These are phyloP conservation scores for Phaeotremella fagi DNA, from an alignment of 768 basidiomycete species.

Conservation along the genomic window DNA sequence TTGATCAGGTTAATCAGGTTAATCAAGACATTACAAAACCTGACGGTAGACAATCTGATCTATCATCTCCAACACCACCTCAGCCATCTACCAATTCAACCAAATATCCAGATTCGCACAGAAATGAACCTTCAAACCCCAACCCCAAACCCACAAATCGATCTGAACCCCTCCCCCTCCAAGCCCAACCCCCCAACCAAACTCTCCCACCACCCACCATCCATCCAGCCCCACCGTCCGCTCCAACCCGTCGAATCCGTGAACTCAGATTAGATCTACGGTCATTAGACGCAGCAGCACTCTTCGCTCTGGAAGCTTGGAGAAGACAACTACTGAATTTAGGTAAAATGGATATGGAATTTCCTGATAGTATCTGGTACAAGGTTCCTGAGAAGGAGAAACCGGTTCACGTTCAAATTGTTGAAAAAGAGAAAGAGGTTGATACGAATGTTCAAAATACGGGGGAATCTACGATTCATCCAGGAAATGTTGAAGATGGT, in stretches of 20 bases:
- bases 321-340: constrained; percentile 23
- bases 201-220: constrained; percentile 7
- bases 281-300: constrained; percentile 30
- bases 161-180: neutral
- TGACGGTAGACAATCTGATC: no score
- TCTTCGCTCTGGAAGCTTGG: constrained; percentile 35
- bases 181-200: neutral
- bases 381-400: constrained; percentile 9
- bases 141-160: neutral
- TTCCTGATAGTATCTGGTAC: constrained; percentile 36
- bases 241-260: constrained; percentile 24
- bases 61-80: no score
- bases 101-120: no score
- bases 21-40: no score
- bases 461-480: no score
- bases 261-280: constrained; percentile 35
- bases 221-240: constrained; percentile 21
- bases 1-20: no score
- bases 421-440: no score
- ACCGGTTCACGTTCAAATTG: no score
- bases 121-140: no score
- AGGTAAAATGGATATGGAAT: constrained; percentile 25
- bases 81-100: no score
- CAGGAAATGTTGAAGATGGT: no score
- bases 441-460: no score